Evolutionary conservation across 148 eudicot species (phyloP).

Genomic region (Vaccinium corymbosum): DNA sequence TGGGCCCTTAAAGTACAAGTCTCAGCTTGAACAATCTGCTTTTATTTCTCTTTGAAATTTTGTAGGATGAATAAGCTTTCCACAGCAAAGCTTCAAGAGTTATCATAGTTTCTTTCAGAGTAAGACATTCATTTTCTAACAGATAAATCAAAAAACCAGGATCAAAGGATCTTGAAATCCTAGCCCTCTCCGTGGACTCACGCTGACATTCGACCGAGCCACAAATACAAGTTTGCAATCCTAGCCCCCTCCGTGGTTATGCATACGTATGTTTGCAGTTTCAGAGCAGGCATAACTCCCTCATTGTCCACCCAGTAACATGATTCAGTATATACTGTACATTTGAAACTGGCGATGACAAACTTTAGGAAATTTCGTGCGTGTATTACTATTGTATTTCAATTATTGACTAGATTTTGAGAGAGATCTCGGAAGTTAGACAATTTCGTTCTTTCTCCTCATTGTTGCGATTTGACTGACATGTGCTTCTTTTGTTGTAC

Average conservation of each 20-base stretch:
- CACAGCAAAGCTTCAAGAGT: too few relatives aligned
- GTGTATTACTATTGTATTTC: not conserved
- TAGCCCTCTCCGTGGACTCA: too few relatives aligned
- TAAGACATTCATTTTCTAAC: too few relatives aligned
- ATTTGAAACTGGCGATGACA: not conserved
- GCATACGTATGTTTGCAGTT: not conserved
- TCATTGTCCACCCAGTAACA: not conserved
- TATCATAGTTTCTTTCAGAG: too few relatives aligned
- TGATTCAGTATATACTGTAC: not conserved
- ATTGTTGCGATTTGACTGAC: not conserved
- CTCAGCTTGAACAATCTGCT: not conserved
- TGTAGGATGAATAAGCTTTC: too few relatives aligned
- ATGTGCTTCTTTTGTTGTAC: not conserved
- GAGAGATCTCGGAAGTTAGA: not conserved
- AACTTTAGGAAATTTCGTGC: not conserved
- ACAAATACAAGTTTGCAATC: too few relatives aligned
- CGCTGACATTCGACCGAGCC: too few relatives aligned
- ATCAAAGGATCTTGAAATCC: too few relatives aligned
- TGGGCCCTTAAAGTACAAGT: not conserved
- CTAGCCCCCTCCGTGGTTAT: too few relatives aligned
- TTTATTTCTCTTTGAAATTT: not conserved
- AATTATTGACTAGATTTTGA: not conserved
- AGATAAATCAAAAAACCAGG: too few relatives aligned
- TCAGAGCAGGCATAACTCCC: not conserved
- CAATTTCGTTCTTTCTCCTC: not conserved